Percentiles rank a stretch among this genome's conserved stretches.
Conservation (phyloP, 75 land plant genomes). For the Adiantum capillusveneris region DNA sequence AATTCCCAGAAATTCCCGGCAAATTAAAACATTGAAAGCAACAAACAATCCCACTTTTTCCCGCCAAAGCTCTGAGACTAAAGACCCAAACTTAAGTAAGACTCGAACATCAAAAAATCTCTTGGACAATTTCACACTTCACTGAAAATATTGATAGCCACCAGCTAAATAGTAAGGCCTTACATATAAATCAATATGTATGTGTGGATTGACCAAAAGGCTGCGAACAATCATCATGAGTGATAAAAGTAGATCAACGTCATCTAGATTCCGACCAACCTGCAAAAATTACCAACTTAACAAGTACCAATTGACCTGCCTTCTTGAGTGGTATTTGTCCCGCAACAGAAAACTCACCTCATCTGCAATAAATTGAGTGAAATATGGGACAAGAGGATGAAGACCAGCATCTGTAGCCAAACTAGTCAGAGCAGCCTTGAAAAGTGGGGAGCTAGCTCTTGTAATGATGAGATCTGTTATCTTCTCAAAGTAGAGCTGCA, state of each 20-base stretch:
- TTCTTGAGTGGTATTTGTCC: neutral
- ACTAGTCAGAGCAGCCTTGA: conserved; percentile 63
- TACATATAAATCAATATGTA: conserved; percentile 93
- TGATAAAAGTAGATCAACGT: conserved; percentile 66
- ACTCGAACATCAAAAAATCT: too few species aligned
- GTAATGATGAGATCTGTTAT: conserved; percentile 61
- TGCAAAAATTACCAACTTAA: conserved; percentile 18
- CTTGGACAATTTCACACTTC: too few species aligned
- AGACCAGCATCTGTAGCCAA: conserved; percentile 91
- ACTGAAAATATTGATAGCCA: neutral
- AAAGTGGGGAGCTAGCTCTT: conserved; percentile 39
- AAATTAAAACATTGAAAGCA: too few species aligned
- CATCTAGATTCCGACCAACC: conserved; percentile 65
- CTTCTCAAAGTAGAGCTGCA: conserved; percentile 95
- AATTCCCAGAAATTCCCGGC: too few species aligned
- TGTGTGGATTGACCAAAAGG: conserved; percentile 75
- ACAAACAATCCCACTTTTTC: too few species aligned
- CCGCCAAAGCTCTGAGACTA: too few species aligned
- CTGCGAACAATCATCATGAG: conserved; percentile 74
- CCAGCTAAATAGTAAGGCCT: conserved; percentile 18
- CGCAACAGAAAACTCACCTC: conserved; percentile 46
- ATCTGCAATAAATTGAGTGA: conserved; percentile 81
- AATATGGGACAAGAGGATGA: conserved; percentile 93
- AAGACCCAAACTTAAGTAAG: too few species aligned
- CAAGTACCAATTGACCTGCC: neutral